A percentile compares a stretch with the other conserved stretches of the same genome.
These are phyloP conservation scores for Lantana camara DNA, from an alignment of 257 asterid genomes.

Conservation along the genomic window DNA sequence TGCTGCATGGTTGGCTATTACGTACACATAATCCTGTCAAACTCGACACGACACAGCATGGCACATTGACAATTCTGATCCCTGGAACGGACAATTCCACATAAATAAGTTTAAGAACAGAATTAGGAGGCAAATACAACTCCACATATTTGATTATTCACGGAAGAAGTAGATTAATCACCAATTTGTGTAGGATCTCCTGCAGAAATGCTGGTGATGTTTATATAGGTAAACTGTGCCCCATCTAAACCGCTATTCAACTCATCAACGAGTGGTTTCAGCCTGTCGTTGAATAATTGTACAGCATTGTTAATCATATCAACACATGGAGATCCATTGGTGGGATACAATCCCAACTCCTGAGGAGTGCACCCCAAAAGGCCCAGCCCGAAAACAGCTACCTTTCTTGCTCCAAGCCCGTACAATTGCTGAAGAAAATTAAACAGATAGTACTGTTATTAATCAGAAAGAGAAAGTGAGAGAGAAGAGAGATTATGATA, in stretches of 20 bases:
- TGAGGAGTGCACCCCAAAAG: conserved; percentile 51
- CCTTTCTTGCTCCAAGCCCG: conserved; percentile 50
- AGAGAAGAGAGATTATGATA: too few relatives aligned
- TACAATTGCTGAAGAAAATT: conserved; percentile 38
- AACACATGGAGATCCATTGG: conserved; percentile 44
- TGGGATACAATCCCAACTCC: conserved; percentile 19
- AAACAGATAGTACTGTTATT: too few relatives aligned
- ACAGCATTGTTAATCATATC: conserved; percentile 37
- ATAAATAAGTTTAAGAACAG: too few relatives aligned
- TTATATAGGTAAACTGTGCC: conserved; percentile 50
- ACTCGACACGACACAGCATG: conserved; percentile 40
- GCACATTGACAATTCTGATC: conserved; percentile 17
- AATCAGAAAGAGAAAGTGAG: too few relatives aligned
- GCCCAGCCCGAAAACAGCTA: conserved; percentile 50
- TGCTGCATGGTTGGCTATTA: conserved; percentile 29
- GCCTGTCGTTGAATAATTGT: conserved; percentile 32
- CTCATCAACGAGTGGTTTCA: conserved; percentile 37
- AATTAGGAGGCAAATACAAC: too few relatives aligned
- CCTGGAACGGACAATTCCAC: conserved; percentile 26
- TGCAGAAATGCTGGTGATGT: conserved; percentile 36
- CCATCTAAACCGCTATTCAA: conserved; percentile 32
- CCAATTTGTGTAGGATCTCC: conserved; percentile 39
- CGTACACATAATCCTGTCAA: conserved; percentile 25
- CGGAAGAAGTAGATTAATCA: neutral
- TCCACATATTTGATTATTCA: too few relatives aligned